phyloP scores from a whole-genome alignment of 192 early-diverging fungal species.

The Backusella sp. region DNA sequence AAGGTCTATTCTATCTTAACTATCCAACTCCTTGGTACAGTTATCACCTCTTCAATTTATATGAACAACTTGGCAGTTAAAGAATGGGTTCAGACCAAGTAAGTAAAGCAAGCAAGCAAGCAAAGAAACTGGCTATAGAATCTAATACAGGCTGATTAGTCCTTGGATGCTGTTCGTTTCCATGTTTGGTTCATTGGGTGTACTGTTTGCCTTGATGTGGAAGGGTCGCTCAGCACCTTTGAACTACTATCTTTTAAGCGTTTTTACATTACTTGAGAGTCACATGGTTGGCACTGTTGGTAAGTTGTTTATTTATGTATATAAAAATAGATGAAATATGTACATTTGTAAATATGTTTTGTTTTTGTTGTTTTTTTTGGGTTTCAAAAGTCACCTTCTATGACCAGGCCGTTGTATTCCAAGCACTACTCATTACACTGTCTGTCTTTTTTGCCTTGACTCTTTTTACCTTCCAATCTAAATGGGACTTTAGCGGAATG shows the following conservation, averaged over 20 bases:
- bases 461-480: constrained; percentile 75
- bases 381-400: constrained; percentile 58
- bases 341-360: not conserved
- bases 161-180: constrained; percentile 59
- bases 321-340: not conserved
- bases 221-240: constrained; percentile 60
- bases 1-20: constrained; percentile 73
- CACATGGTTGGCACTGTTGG: constrained; percentile 37
- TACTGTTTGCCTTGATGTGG: constrained; percentile 51
- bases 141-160: constrained; percentile 27
- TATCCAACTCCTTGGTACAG: constrained; percentile 59
- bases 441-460: constrained; percentile 72
- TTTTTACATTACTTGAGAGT: constrained; percentile 61
- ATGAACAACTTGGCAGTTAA: constrained; percentile 52
- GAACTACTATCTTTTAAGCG: constrained; percentile 59
- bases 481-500: constrained; percentile 67
- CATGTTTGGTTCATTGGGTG: constrained; percentile 46
- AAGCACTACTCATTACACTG: constrained; percentile 72
- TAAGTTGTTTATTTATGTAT: constrained; percentile 17
- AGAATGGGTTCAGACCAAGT: constrained; percentile 55
- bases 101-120: not conserved
- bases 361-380: too few species aligned
- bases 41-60: constrained; percentile 52
- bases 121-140: not conserved
- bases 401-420: constrained; percentile 61